Evolutionary conservation across 2,329 filamentous ascomycete genomes (phyloP).

Genomic region (Macroventuria anomochaeta): DNA sequence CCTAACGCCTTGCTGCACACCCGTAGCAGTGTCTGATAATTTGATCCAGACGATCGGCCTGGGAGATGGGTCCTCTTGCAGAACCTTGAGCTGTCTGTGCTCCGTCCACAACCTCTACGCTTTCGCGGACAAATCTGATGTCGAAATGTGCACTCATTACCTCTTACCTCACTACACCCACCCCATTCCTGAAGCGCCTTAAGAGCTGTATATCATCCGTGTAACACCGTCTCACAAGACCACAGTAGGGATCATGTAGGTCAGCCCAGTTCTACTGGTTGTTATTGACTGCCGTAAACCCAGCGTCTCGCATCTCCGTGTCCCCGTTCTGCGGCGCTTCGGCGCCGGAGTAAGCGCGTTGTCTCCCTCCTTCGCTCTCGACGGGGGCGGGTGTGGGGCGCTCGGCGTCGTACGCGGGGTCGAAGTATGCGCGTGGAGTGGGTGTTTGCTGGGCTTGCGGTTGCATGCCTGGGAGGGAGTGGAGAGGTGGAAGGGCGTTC

Average conservation of each 20-base stretch:
- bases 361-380: slow-evolving; percentile 33
- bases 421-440: slow-evolving; percentile 38
- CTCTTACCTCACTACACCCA: not conserved
- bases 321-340: slow-evolving; percentile 46
- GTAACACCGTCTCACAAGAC: too few relatives aligned
- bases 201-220: not conserved
- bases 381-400: slow-evolving; percentile 26
- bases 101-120: too few relatives aligned
- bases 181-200: not conserved
- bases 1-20: slow-evolving; percentile 9
- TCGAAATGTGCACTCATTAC: not conserved
- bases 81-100: too few relatives aligned
- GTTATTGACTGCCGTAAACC: slow-evolving; percentile 45
- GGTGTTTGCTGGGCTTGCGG: slow-evolving; percentile 25
- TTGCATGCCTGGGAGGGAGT: slow-evolving; percentile 37
- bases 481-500: slow-evolving; percentile 32
- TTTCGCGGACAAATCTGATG: not conserved
- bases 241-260: not conserved
- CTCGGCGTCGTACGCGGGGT: slow-evolving; percentile 43
- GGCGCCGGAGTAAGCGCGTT: slow-evolving; percentile 40
- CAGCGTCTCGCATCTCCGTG: slow-evolving; percentile 51
- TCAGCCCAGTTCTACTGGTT: slow-evolving; percentile 34
- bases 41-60: not conserved
- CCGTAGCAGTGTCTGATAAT: not conserved
- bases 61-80: not conserved